Conservation (phyloP, 2,329 filamentous ascomycete genomes). For the Triangularia setosa region DNA sequence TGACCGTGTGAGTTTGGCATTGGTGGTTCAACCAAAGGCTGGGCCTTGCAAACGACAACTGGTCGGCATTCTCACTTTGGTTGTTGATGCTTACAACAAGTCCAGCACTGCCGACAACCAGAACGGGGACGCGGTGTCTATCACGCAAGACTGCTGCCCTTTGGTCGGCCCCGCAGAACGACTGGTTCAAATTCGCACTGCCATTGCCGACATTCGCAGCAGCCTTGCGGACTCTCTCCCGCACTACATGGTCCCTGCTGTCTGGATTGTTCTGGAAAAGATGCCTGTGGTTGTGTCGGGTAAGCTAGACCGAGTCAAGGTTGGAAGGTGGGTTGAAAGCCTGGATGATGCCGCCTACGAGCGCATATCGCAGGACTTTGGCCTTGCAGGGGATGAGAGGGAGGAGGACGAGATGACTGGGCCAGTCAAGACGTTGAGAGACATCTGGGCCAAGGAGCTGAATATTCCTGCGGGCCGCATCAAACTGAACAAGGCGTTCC, state of each 20-base stretch:
- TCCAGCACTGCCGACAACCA: not conserved
- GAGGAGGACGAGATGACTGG: conserved; percentile 13
- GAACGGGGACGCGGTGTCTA: not conserved
- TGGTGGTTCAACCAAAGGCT: conserved; percentile 22
- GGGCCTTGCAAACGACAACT: conserved; percentile 21
- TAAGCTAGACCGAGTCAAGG: conserved; percentile 20
- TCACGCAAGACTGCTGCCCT: conserved; percentile 4
- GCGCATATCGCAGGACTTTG: conserved; percentile 17
- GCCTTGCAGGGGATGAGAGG: conserved; percentile 6
- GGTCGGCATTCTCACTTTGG: conserved; percentile 19
- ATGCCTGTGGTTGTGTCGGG: conserved; percentile 25
- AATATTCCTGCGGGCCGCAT: conserved; percentile 18
- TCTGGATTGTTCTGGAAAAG: conserved; percentile 21
- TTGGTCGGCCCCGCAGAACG: conserved; percentile 11
- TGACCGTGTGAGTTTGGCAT: conserved; percentile 11
- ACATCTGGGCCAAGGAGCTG: conserved; percentile 24
- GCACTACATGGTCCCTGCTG: conserved; percentile 24
- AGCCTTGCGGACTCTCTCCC: conserved; percentile 19
- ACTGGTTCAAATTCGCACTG: conserved; percentile 12
- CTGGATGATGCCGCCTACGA: conserved; percentile 18
- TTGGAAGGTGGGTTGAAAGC: conserved; percentile 18
- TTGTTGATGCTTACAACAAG: not conserved
- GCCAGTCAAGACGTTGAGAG: conserved; percentile 15
- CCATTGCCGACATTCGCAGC: conserved; percentile 15
- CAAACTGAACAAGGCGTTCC: conserved; percentile 19